phyloP scores from a whole-genome alignment of 78 protist species.

The Protostelium mycophagum region DNA sequence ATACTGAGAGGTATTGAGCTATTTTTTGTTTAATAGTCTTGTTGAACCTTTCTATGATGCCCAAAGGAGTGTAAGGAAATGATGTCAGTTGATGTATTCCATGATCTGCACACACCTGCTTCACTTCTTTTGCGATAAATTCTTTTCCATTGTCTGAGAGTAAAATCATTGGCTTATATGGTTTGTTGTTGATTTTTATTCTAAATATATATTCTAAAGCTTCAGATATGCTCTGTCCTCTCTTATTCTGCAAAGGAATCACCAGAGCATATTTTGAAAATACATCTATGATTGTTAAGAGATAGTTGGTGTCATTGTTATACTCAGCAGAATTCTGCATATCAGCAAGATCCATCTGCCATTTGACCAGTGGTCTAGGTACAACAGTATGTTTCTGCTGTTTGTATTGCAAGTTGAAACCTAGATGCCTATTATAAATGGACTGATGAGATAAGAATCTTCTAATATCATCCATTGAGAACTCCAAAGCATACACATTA shows the following conservation, averaged over 20 bases:
- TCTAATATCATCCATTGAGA: background rate
- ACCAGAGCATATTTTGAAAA: background rate
- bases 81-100: background rate
- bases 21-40: background rate
- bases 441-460: slow-evolving; percentile 1
- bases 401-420: background rate
- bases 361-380: slow-evolving; percentile 1
- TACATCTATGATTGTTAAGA: background rate
- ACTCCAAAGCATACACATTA: slow-evolving; percentile 1
- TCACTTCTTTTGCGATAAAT: background rate
- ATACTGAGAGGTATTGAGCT: background rate
- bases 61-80: slow-evolving; percentile 1
- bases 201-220: background rate
- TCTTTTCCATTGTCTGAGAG: background rate
- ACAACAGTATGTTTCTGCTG: slow-evolving; percentile 1
- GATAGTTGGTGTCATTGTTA: slow-evolving; percentile 1
- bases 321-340: slow-evolving; percentile 1
- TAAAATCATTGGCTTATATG: background rate
- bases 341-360: slow-evolving; percentile 1
- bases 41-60: slow-evolving; percentile 1
- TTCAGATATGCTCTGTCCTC: slow-evolving; percentile 1
- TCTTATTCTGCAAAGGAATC: slow-evolving; percentile 1
- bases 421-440: background rate
- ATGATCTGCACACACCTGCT: slow-evolving; percentile 1
- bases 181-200: background rate